Evolutionary conservation across 2,329 filamentous ascomycete genomes (phyloP).

Genomic region (Talaromyces sp.): DNA sequence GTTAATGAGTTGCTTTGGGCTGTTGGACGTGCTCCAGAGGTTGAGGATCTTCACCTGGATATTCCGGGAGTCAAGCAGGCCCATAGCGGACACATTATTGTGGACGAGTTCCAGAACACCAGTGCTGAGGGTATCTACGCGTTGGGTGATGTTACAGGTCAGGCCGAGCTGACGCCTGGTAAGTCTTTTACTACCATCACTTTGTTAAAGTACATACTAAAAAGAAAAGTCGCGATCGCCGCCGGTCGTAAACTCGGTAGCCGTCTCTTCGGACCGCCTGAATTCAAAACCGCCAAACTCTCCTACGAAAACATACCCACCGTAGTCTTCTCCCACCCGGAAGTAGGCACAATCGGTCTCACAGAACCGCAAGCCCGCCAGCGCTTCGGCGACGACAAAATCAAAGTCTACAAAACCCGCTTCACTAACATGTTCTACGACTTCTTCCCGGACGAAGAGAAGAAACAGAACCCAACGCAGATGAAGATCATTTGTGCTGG

Average conservation of each 20-base stretch:
- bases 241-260: constrained; percentile 50
- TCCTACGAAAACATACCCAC: constrained; percentile 52
- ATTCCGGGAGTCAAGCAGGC: constrained; percentile 43
- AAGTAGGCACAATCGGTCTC: constrained; percentile 49
- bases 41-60: constrained; percentile 42
- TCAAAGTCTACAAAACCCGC: constrained; percentile 50
- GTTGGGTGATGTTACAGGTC: constrained; percentile 51
- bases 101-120: constrained; percentile 53
- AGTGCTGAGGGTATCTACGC: constrained; percentile 48
- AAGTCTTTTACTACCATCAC: constrained; percentile 7
- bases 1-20: constrained; percentile 53
- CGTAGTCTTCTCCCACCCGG: constrained; percentile 53
- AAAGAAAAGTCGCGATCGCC: constrained; percentile 47
- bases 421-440: constrained; percentile 52
- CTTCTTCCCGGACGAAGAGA: constrained; percentile 47
- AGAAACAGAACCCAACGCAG: constrained; percentile 49
- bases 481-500: constrained; percentile 52
- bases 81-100: constrained; percentile 41
- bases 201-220: neutral
- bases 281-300: constrained; percentile 44
- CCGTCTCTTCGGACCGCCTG: constrained; percentile 49
- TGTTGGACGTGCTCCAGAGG: constrained; percentile 47
- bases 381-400: constrained; percentile 48
- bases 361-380: constrained; percentile 49
- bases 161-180: constrained; percentile 51